Conservation (phyloP, 768 basidiomycete species). For the Sarcodon aspratus region DNA sequence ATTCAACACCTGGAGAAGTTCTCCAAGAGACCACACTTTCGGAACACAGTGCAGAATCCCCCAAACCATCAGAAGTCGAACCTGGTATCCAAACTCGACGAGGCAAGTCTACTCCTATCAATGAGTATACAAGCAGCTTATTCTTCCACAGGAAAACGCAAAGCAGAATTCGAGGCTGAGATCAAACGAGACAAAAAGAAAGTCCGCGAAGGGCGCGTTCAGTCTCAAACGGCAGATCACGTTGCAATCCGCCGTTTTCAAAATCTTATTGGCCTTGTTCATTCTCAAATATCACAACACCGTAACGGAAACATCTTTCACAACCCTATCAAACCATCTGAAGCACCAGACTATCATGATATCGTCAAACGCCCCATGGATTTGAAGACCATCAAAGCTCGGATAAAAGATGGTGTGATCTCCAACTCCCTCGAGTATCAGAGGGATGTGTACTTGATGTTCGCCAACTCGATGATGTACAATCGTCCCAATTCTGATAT, state of each 20-base stretch:
- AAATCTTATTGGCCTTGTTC: constrained; percentile 69
- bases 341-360: constrained; percentile 86
- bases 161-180: constrained; percentile 31
- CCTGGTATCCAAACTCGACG: not conserved
- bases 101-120: not conserved
- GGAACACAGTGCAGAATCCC: no score
- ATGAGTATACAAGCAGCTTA: constrained; percentile 2
- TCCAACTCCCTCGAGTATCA: constrained; percentile 79
- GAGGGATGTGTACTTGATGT: constrained; percentile 86
- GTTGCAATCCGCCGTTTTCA: constrained; percentile 54
- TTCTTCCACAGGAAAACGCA: constrained; percentile 46
- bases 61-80: not conserved
- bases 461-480: constrained; percentile 97
- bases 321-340: constrained; percentile 77
- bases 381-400: constrained; percentile 83
- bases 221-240: not conserved
- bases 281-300: constrained; percentile 74
- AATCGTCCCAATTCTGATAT: constrained; percentile 81
- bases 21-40: no score
- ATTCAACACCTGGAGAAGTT: not conserved
- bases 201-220: constrained; percentile 48
- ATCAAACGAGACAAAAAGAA: constrained; percentile 9
- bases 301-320: constrained; percentile 86
- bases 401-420: constrained; percentile 76
- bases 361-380: constrained; percentile 95